Conservation (phyloP, 1,284 basidiomycete genomes). For the Malassezia equina region DNA sequence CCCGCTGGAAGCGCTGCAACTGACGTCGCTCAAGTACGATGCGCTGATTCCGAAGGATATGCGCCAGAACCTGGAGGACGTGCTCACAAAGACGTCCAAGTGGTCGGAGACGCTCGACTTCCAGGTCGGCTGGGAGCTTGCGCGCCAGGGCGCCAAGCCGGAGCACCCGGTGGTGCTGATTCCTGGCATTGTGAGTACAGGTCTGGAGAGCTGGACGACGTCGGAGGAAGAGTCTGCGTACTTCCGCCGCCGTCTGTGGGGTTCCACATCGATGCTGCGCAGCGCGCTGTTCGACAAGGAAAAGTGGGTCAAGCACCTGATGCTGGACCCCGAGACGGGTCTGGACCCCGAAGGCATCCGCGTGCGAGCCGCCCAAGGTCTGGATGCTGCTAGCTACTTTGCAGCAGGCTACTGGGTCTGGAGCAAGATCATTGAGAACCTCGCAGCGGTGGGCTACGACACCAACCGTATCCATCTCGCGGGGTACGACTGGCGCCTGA, state of each 20-base stretch:
- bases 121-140: conserved; percentile 29
- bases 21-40: conserved; percentile 31
- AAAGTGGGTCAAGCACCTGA: conserved; percentile 77
- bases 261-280: conserved; percentile 61
- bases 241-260: conserved; percentile 45
- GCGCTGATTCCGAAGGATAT: conserved; percentile 39
- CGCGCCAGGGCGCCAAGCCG: conserved; percentile 25
- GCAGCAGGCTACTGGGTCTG: conserved; percentile 84
- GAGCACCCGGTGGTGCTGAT: conserved; percentile 44
- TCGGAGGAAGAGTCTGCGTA: conserved; percentile 24
- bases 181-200: conserved; percentile 43
- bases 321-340: conserved; percentile 78
- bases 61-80: conserved; percentile 33
- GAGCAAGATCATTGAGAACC: conserved; percentile 76
- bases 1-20: conserved; percentile 24
- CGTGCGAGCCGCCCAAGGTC: conserved; percentile 75
- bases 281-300: conserved; percentile 75
- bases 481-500: conserved; percentile 56
- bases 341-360: conserved; percentile 81
- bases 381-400: conserved; percentile 70
- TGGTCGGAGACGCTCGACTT: conserved; percentile 45
- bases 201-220: conserved; percentile 45
- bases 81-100: conserved; percentile 30
- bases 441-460: conserved; percentile 55
- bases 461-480: conserved; percentile 42